Evolutionary conservation across 73 alveolate species (phyloP), one percentile per base, ranked within the genome.

Genomic region (Paramecium sonneborni): DNA sequence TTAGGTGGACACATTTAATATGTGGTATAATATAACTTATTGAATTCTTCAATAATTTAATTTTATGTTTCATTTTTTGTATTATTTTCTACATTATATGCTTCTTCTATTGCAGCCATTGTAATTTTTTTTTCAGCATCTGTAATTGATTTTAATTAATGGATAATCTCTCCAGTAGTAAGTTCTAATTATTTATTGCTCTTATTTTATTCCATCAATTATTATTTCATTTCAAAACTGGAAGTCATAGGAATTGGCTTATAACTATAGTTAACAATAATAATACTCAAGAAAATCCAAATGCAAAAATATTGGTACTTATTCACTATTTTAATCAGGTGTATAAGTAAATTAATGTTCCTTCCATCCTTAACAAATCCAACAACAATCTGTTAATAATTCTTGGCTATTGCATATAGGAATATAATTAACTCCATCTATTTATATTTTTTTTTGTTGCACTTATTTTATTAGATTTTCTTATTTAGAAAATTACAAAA

Each of bases 1-100:
- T 86, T 57, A n/a, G 93, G 93, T 18, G 93, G 93, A 23, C 86
- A 62, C 93, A 86, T 86, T 62, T 35, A 21, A 37, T 35, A 72
- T 12, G 58, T 35, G 14, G 57, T 72, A 72, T 72, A 72, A 38
- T 72, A 72, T 2, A 72, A 72, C 20, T 72, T 72, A 21, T 38
- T 41, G 21, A 72, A 72, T 35, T 72, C 86, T 21, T 72, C 62
- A 6, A 72, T 32, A 9, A 72, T 32, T 72, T 72, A 4, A n/a
- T 58, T 24, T 35, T 35, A 8, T 10, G 32, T 9, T 72, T 35
- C 55, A 15, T 38, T 72, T 72, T 32, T 35, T 6, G 56, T 32
- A 15, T 72, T 72, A 14, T 23, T 35, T 14, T 72, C 57, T 5
- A 9, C 44, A 14, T 37, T 18, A 38, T 35, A 72, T 1, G 86